Evolutionary conservation across 441 rosid genomes (phyloP), one percentile per base, ranked within the genome.

Genomic region (Corymbia calophylla): DNA sequence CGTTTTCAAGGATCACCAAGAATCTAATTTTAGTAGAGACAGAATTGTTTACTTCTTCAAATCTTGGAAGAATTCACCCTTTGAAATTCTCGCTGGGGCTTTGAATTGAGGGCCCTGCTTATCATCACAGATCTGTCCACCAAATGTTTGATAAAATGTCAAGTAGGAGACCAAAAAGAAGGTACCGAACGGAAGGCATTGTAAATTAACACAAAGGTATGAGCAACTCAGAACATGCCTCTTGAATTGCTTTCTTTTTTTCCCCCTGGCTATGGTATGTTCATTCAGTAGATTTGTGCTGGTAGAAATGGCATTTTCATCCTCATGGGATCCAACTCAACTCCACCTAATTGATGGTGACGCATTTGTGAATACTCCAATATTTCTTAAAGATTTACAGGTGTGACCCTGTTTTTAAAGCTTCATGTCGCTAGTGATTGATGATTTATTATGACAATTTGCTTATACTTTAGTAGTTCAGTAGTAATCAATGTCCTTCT

Each of bases 111-210:
- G 32, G 70, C 19, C 70, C 9, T 64, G 1, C 70, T 64, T 29
- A 14, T 14, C 3, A 19, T 64, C 19, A 14, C 70, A 64, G 13
- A 18, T 29, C 21, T 64, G 39, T 62, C 39, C 39, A 64, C 39
- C 39, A 64, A 7, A 3, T 15, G 73, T 15, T 64, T 15, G 70
- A n/a, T n/a, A 64, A 7, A 0, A n/a, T 64, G 19, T n/a, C 70
- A n/a, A 64, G 35, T 1, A 7, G 18, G 19, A n/a, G 19, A n/a
- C 19, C 0, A 14, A 64, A n/a, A n/a, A 0, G 70, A 64, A 64
- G 70, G 1, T 15, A 7, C 3, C 35, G 3, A 7, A 7, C 2
- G 70, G 35, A 15, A n/a, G 70, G 0, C 70, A 15, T 0, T 64
- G 35, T 15, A 64, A 64, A 29, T 64, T n/a, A 18, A 64, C 1